These are phyloP conservation scores for Cryptococcus deneoformans DNA, from an alignment of 1,284 basidiomycete genomes.

Conservation along the genomic window DNA sequence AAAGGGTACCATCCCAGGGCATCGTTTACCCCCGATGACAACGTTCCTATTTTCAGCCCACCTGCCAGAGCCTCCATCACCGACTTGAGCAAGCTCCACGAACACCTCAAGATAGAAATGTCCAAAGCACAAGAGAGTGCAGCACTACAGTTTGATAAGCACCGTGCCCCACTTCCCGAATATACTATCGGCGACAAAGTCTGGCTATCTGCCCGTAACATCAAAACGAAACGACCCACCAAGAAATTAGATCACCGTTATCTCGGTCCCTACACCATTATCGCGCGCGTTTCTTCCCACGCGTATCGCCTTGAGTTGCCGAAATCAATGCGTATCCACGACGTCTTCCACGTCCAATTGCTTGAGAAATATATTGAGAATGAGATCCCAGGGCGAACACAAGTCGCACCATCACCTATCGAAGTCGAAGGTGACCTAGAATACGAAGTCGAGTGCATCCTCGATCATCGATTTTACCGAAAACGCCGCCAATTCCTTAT, in stretches of 20 bases:
- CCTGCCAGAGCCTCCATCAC: background rate
- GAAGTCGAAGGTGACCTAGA: no score
- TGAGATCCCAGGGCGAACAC: no score
- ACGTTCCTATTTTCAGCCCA: background rate
- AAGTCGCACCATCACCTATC: background rate
- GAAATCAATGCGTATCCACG: no score
- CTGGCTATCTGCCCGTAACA: slow-evolving; percentile 46
- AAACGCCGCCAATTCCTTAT: no score
- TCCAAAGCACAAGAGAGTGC: background rate
- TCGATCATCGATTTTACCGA: no score
- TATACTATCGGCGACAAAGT: slow-evolving; percentile 40
- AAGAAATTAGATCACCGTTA: no score
- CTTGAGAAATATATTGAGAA: no score
- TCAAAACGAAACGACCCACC: slow-evolving; percentile 37
- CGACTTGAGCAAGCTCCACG: slow-evolving; percentile 15
- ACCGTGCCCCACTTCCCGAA: background rate
- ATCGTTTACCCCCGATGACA: slow-evolving; percentile 49
- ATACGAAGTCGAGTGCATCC: no score
- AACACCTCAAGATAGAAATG: background rate
- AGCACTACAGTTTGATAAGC: background rate
- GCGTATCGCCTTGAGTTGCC: no score
- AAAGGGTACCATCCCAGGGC: slow-evolving; percentile 23
- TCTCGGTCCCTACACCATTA: no score
- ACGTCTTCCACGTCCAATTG: no score
- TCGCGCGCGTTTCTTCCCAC: no score